Evolutionary conservation across 768 basidiomycete genomes (phyloP).

Genomic region (Lactifluus pinguis): DNA sequence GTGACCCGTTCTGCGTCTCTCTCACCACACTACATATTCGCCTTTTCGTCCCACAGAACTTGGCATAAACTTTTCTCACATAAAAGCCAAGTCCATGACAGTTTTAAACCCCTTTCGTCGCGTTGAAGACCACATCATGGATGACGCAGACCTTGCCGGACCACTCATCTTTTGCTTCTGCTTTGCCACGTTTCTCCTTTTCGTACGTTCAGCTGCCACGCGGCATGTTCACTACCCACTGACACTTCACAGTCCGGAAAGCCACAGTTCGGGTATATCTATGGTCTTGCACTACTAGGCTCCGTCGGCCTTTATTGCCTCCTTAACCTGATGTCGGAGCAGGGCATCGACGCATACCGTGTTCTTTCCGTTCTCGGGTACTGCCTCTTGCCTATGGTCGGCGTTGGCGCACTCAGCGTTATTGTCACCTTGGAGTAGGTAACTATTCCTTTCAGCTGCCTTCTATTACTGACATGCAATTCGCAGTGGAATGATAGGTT

Average conservation of each 20-base stretch:
- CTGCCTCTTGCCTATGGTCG: conserved; percentile 94
- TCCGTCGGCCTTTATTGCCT: conserved; percentile 87
- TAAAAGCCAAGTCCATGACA: conserved; percentile 86
- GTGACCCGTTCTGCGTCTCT: neutral
- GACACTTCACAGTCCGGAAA: conserved; percentile 71
- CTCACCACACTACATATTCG: neutral
- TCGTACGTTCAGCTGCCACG: conserved; percentile 47
- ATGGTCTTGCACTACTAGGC: conserved; percentile 94
- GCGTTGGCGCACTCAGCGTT: conserved; percentile 83
- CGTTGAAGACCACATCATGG: conserved; percentile 92
- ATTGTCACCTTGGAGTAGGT: conserved; percentile 82
- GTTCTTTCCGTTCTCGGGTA: conserved; percentile 94
- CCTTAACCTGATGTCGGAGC: conserved; percentile 94
- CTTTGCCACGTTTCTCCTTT: conserved; percentile 85
- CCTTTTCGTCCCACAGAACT: conserved; percentile 49
- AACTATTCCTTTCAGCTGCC: neutral
- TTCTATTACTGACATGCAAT: conserved; percentile 9
- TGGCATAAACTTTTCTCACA: conserved; percentile 96
- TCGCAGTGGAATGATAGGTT: conserved; percentile 71
- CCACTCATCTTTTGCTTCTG: conserved; percentile 93
- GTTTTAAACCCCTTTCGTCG: conserved; percentile 86
- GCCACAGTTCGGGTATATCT: conserved; percentile 97
- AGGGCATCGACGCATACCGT: conserved; percentile 91
- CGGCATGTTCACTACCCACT: neutral
- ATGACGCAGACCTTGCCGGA: conserved; percentile 96